Evolutionary conservation across 805 yeast species (phyloP).

Genomic region (Starmerella cellae): DNA sequence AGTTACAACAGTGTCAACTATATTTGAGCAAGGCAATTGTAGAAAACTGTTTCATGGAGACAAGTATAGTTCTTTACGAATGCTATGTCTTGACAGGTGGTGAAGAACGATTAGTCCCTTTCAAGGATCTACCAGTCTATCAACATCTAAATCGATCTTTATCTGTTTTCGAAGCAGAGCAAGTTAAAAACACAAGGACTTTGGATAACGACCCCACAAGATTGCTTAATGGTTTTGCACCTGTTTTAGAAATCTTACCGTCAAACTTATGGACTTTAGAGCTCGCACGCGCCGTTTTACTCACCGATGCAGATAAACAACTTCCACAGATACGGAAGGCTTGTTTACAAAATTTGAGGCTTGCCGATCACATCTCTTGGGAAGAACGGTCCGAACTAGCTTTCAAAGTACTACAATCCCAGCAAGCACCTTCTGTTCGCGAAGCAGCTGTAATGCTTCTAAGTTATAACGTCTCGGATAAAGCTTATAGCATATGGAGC

Average conservation of each 20-base stretch:
- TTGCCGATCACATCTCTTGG: background rate
- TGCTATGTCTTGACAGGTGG: constrained; percentile 5
- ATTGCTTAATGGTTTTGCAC: constrained; percentile 7
- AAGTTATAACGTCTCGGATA: background rate
- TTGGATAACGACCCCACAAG: background rate
- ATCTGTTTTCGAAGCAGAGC: constrained; percentile 16
- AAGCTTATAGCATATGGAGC: constrained; percentile 23
- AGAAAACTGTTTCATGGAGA: constrained; percentile 13
- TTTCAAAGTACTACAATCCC: background rate
- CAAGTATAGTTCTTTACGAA: constrained; percentile 10
- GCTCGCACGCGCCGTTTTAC: background rate
- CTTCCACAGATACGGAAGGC: background rate
- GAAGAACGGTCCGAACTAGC: background rate
- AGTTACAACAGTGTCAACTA: background rate
- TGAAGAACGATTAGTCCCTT: background rate
- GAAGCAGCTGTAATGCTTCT: constrained; percentile 16
- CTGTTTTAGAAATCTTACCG: constrained; percentile 9
- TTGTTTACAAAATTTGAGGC: background rate
- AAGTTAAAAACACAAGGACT: background rate
- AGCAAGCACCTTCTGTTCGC: background rate
- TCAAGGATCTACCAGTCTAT: constrained; percentile 5
- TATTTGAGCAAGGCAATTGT: background rate
- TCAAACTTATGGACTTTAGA: constrained; percentile 5
- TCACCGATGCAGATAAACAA: background rate
- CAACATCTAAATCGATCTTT: constrained; percentile 13